Evolutionary conservation across 2,329 filamentous ascomycete genomes (phyloP).

Genomic region (Pyrenochaeta sp.): DNA sequence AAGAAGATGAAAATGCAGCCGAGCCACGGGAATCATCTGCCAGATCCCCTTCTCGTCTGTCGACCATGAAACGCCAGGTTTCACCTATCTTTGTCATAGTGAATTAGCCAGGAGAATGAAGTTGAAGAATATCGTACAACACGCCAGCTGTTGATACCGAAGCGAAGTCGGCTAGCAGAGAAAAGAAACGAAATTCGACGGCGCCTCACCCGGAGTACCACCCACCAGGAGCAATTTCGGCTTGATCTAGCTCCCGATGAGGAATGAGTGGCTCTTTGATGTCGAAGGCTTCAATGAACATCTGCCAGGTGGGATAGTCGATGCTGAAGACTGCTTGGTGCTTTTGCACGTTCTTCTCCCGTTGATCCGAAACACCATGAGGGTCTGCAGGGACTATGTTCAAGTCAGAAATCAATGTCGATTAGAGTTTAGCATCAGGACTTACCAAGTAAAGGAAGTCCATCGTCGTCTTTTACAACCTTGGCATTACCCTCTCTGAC

Average conservation of each 20-base stretch:
- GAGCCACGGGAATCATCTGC: no score
- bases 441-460: constrained; percentile 82
- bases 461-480: constrained; percentile 75
- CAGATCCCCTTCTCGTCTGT: no score
- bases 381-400: constrained; percentile 56
- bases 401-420: no score
- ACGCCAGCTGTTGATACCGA: no score
- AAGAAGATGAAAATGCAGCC: no score
- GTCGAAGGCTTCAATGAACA: constrained; percentile 76
- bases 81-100: no score
- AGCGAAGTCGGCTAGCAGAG: no score
- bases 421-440: constrained; percentile 34
- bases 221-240: constrained; percentile 27
- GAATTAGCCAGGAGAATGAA: no score
- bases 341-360: constrained; percentile 60
- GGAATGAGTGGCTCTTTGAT: constrained; percentile 84
- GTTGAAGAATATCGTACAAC: no score
- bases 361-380: constrained; percentile 60
- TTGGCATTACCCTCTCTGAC: constrained; percentile 84
- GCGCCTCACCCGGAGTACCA: constrained; percentile 32
- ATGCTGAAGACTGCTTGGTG: constrained; percentile 90
- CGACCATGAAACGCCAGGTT: no score
- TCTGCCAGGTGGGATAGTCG: constrained; percentile 83
- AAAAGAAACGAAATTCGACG: no score
- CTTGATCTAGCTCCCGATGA: constrained; percentile 64